phyloP scores from a whole-genome alignment of 2,329 filamentous ascomycete genomes.

The Aspergillus costaricaensis region DNA sequence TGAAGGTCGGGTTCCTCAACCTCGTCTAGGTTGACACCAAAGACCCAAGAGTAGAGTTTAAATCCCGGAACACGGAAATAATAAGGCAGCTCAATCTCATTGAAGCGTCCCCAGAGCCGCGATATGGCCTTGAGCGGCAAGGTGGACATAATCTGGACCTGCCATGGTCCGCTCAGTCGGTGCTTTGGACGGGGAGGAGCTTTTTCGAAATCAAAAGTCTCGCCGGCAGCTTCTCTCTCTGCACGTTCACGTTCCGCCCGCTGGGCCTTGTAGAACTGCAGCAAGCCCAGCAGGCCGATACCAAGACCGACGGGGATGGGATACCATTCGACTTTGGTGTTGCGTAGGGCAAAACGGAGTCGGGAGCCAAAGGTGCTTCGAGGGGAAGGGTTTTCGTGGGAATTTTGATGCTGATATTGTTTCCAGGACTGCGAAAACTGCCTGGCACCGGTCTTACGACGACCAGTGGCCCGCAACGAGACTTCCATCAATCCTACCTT shows the following conservation, averaged over 20 bases:
- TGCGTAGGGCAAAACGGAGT: slow-evolving; percentile 59
- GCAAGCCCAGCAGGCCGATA: slow-evolving; percentile 77
- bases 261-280: slow-evolving; percentile 79
- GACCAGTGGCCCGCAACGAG: slow-evolving; percentile 34
- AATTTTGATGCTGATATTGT: slow-evolving; percentile 42
- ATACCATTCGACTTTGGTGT: slow-evolving; percentile 79
- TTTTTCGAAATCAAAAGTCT: slow-evolving; percentile 37
- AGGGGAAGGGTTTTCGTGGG: slow-evolving; percentile 33
- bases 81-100: slow-evolving; percentile 84
- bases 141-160: slow-evolving; percentile 91
- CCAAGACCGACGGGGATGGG: slow-evolving; percentile 86
- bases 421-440: slow-evolving; percentile 45
- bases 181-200: slow-evolving; percentile 62
- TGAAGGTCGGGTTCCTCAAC: slow-evolving; percentile 86
- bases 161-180: slow-evolving; percentile 84
- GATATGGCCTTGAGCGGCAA: slow-evolving; percentile 88
- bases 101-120: slow-evolving; percentile 86
- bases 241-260: slow-evolving; percentile 50
- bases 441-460: slow-evolving; percentile 30
- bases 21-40: slow-evolving; percentile 88
- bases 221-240: slow-evolving; percentile 49
- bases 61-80: slow-evolving; percentile 86
- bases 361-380: slow-evolving; percentile 60
- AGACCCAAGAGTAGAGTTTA: slow-evolving; percentile 85
- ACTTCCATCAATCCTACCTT: slow-evolving; percentile 35